A percentile compares a stretch with the other conserved stretches of the same genome.
These are phyloP conservation scores for Carex scoparia DNA, from an alignment of 176 grass and related monocot genomes.

Conservation along the genomic window DNA sequence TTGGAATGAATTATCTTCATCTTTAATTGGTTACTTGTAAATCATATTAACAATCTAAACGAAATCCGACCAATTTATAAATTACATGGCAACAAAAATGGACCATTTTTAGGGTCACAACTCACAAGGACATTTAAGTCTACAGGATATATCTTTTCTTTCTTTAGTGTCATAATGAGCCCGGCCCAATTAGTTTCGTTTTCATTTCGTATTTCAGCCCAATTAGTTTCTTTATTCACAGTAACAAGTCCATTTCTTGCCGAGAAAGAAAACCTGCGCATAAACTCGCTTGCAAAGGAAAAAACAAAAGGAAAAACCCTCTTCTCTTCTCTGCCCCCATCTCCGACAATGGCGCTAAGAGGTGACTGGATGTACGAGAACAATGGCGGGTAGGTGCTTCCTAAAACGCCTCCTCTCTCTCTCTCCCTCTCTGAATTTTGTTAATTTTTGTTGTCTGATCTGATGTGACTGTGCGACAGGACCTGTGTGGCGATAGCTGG, in stretches of 20 bases:
- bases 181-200: background rate
- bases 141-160: too few species aligned
- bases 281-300: background rate
- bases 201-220: background rate
- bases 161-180: too few species aligned
- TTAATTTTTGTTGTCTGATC: constrained; percentile 8
- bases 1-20: too few species aligned
- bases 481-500: constrained; percentile 92
- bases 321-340: constrained; percentile 21
- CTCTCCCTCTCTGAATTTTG: background rate
- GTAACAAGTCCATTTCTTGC: constrained; percentile 18
- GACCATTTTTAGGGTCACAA: too few species aligned
- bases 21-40: too few species aligned
- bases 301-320: background rate
- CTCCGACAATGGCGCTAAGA: constrained; percentile 70
- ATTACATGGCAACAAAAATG: too few species aligned
- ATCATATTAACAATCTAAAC: too few species aligned
- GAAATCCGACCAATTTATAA: too few species aligned
- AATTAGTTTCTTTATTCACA: background rate
- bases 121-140: too few species aligned
- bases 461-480: constrained; percentile 36
- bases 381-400: constrained; percentile 77
- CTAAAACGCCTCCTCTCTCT: background rate
- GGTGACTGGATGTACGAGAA: constrained; percentile 99
- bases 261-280: constrained; percentile 16